Evolutionary conservation across 352 stramenopile species (phyloP).

Genomic region (Elongisporangium senticosum): DNA sequence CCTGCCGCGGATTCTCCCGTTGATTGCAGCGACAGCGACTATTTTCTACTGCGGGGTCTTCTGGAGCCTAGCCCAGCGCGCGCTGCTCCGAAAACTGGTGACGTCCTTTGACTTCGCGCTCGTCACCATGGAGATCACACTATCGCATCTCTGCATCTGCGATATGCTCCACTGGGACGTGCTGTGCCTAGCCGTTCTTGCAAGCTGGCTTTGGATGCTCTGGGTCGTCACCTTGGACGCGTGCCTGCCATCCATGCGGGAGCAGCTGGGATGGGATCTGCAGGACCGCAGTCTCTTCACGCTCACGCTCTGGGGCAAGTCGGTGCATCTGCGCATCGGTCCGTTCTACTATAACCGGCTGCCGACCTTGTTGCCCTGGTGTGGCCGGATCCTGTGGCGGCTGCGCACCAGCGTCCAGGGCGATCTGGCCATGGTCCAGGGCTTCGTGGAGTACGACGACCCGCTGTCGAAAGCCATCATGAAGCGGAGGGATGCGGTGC

Average conservation of each 20-base stretch:
- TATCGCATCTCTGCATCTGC: too few relatives aligned
- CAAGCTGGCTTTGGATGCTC: constrained; percentile 18
- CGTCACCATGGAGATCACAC: too few relatives aligned
- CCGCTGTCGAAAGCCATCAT: background rate
- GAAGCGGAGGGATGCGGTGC: background rate
- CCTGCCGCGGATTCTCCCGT: too few relatives aligned
- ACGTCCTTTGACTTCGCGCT: too few relatives aligned
- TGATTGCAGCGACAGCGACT: too few relatives aligned
- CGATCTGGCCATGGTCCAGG: constrained; percentile 17
- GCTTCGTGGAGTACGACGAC: constrained; percentile 11
- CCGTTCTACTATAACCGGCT: too few relatives aligned
- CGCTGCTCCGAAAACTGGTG: too few relatives aligned
- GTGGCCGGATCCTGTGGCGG: constrained; percentile 13
- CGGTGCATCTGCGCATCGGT: too few relatives aligned
- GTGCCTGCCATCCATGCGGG: constrained; percentile 9
- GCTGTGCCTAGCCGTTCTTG: background rate
- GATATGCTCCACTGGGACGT: constrained; percentile 15
- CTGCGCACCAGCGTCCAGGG: constrained; percentile 3
- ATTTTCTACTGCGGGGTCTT: too few relatives aligned
- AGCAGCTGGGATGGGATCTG: constrained; percentile 1
- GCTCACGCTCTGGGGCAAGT: background rate
- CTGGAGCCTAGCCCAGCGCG: too few relatives aligned
- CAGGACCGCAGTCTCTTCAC: background rate
- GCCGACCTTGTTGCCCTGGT: constrained; percentile 17
- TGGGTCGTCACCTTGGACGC: constrained; percentile 14